Conservation (phyloP, 2,329 filamentous ascomycete genomes). For the Ceratocystis colombiana region DNA sequence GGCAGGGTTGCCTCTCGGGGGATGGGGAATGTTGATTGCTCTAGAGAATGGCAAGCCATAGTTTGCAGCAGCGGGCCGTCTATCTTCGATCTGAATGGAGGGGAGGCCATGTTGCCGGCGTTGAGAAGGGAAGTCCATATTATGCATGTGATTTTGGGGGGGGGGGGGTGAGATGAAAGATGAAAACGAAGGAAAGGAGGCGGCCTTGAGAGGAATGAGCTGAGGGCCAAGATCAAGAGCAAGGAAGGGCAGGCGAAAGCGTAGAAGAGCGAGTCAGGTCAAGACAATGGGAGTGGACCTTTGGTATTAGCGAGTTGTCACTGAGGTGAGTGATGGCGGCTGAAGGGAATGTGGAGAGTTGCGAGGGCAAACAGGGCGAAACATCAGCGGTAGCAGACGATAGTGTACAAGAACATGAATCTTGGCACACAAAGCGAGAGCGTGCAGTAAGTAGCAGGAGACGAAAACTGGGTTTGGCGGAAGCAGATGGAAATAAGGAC, state of each 20-base stretch:
- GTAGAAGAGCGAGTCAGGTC: not conserved
- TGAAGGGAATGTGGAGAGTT: too few relatives aligned
- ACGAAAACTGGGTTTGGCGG: not conserved
- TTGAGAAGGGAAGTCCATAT: constrained; percentile 24
- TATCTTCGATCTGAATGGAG: constrained; percentile 25
- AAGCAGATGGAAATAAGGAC: not conserved
- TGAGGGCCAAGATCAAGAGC: not conserved
- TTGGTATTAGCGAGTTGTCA: not conserved
- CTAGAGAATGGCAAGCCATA: constrained; percentile 16
- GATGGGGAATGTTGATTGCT: constrained; percentile 26
- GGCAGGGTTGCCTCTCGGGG: constrained; percentile 20
- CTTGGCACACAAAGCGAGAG: too few relatives aligned
- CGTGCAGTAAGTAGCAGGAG: not conserved
- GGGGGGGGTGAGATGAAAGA: not conserved
- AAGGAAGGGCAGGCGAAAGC: not conserved
- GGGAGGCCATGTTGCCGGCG: constrained; percentile 25
- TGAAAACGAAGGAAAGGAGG: not conserved
- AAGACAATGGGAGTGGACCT: not conserved
- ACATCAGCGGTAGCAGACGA: too few relatives aligned
- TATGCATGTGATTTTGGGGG: not conserved
- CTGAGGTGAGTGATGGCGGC: not conserved
- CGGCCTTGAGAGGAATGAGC: not conserved
- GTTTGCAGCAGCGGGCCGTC: constrained; percentile 14
- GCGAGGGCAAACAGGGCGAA: too few relatives aligned
- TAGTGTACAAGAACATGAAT: too few relatives aligned